Percentiles rank a stretch among this genome's conserved stretches.
Evolutionary conservation across 2,329 filamentous ascomycete genomes (phyloP).

Genomic region (Dactylellina leptospora): DNA sequence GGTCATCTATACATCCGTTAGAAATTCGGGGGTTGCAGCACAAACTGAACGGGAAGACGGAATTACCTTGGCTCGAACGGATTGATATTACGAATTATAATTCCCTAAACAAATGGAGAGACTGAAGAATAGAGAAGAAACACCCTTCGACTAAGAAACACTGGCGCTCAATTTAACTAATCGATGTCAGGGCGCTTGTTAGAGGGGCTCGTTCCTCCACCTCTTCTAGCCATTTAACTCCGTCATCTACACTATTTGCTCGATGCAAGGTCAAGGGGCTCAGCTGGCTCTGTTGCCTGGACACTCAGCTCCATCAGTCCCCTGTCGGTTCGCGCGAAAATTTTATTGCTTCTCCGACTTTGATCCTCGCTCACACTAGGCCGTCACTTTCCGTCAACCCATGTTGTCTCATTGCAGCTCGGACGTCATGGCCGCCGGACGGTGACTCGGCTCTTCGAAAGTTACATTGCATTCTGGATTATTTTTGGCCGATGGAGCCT

Average conservation of each 20-base stretch:
- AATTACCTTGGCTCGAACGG: slow-evolving; percentile 4
- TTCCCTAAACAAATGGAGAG: neutral
- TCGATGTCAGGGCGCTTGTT: slow-evolving; percentile 2
- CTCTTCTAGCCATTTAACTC: slow-evolving; percentile 4
- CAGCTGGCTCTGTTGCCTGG: slow-evolving; percentile 5
- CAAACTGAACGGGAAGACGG: slow-evolving; percentile 3
- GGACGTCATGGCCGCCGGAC: neutral
- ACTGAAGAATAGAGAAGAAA: slow-evolving; percentile 7
- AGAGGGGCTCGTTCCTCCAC: slow-evolving; percentile 5
- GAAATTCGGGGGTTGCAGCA: slow-evolving; percentile 4
- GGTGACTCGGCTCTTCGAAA: slow-evolving; percentile 1
- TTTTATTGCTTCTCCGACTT: slow-evolving; percentile 5
- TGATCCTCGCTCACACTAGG: slow-evolving; percentile 6
- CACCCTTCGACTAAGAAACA: slow-evolving; percentile 1
- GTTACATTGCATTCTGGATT: slow-evolving; percentile 5
- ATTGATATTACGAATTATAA: slow-evolving; percentile 4
- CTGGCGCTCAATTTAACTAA: slow-evolving; percentile 6
- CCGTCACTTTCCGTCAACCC: slow-evolving; percentile 3
- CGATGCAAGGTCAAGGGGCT: slow-evolving; percentile 3
- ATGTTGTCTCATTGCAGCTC: slow-evolving; percentile 2
- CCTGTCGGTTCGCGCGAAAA: slow-evolving; percentile 2
- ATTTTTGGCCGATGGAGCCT: slow-evolving; percentile 4
- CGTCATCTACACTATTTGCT: slow-evolving; percentile 1
- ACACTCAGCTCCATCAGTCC: slow-evolving; percentile 4
- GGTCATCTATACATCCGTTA: slow-evolving; percentile 4